A percentile compares a stretch with the other conserved stretches of the same genome.
Evolutionary conservation across 1,139 yeast genomes (phyloP).

Genomic region (Meyerozyma guilliermondii): DNA sequence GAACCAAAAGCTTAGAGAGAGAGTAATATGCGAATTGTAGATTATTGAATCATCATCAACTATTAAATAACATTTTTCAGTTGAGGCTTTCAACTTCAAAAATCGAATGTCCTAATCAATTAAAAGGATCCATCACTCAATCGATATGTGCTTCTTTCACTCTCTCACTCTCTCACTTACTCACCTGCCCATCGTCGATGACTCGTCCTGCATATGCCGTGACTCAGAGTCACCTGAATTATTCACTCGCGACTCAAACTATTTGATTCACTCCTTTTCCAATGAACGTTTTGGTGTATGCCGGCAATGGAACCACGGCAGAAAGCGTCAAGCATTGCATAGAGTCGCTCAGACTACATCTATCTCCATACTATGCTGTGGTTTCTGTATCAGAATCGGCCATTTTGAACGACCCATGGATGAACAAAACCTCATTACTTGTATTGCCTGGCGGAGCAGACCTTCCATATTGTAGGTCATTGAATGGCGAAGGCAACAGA

Average conservation of each 20-base stretch:
- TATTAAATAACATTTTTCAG: too few relatives aligned
- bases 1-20: too few relatives aligned
- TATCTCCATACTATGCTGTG: slow-evolving; percentile 91
- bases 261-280: neutral
- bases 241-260: neutral
- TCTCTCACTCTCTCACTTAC: too few relatives aligned
- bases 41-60: neutral
- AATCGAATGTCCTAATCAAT: too few relatives aligned
- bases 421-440: slow-evolving; percentile 65
- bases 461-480: slow-evolving; percentile 66
- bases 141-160: neutral
- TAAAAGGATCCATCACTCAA: too few relatives aligned
- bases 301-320: slow-evolving; percentile 84
- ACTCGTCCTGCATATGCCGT: neutral
- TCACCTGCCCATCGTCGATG: neutral
- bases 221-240: slow-evolving; percentile 1
- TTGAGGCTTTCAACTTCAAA: too few relatives aligned
- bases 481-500: slow-evolving; percentile 66
- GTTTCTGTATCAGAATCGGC: slow-evolving; percentile 61
- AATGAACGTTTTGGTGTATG: slow-evolving; percentile 79
- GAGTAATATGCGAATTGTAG: neutral
- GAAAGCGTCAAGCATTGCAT: slow-evolving; percentile 82
- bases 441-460: slow-evolving; percentile 98
- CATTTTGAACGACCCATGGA: slow-evolving; percentile 83
- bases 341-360: slow-evolving; percentile 63